Evolutionary conservation across 2,329 filamentous ascomycete species (phyloP).

Genomic region (Exophiala mesophila): DNA sequence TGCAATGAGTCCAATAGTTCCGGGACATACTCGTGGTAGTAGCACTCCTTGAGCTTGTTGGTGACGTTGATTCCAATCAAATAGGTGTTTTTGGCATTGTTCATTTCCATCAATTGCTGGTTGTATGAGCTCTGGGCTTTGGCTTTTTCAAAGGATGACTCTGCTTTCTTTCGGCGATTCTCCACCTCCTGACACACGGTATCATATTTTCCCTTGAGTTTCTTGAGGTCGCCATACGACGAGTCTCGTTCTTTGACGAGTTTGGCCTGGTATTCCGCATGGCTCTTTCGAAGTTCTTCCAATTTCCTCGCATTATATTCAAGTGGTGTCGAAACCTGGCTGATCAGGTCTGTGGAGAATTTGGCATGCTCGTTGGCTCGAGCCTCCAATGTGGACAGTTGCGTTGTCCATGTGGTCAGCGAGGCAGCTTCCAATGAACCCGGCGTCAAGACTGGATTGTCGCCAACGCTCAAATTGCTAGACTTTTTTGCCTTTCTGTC

Average conservation of each 20-base stretch:
- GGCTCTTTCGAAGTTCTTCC: conserved; percentile 87
- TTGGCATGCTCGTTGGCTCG: conserved; percentile 85
- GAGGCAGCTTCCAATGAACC: conserved; percentile 95
- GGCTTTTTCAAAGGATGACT: conserved; percentile 86
- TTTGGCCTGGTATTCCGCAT: conserved; percentile 81
- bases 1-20: conserved; percentile 87
- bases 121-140: conserved; percentile 91
- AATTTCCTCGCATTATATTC: conserved; percentile 69
- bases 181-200: conserved; percentile 90
- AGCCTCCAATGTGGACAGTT: conserved; percentile 82
- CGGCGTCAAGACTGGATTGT: conserved; percentile 86
- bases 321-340: conserved; percentile 79
- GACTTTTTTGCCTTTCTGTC: conserved; percentile 94
- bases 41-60: conserved; percentile 95
- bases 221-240: conserved; percentile 78
- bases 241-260: conserved; percentile 83
- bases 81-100: conserved; percentile 98
- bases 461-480: conserved; percentile 82
- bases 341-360: conserved; percentile 71
- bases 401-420: conserved; percentile 93
- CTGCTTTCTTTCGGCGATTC: conserved; percentile 87
- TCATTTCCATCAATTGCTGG: conserved; percentile 90
- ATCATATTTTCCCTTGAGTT: conserved; percentile 91
- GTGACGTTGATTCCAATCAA: conserved; percentile 93
- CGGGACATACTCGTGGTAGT: conserved; percentile 94